A percentile compares a stretch with the other conserved stretches of the same genome.
Evolutionary conservation across 2,329 filamentous ascomycete species (phyloP).

Genomic region (Cercospora sp.): DNA sequence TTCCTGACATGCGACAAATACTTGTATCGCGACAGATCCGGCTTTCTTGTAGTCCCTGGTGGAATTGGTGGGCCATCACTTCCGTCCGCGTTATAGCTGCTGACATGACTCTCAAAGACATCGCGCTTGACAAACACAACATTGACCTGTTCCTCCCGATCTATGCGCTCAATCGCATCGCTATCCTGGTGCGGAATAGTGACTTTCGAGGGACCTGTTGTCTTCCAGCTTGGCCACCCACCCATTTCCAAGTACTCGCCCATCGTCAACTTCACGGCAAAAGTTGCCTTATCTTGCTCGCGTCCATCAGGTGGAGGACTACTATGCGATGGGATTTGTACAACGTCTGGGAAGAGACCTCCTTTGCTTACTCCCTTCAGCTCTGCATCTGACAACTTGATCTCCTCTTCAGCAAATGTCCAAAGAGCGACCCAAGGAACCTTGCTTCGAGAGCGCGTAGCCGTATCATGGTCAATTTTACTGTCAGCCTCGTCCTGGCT

Average conservation of each 20-base stretch:
- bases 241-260: not conserved
- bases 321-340: not conserved
- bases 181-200: not conserved
- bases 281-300: not conserved
- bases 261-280: not conserved
- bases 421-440: not conserved
- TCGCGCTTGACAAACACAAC: not conserved
- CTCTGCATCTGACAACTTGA: not conserved
- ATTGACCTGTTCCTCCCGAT: slow-evolving; percentile 1
- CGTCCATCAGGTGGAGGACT: not conserved
- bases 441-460: not conserved
- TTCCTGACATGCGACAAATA: not conserved
- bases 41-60: not conserved
- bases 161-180: not conserved
- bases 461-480: not conserved
- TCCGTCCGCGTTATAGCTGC: not conserved
- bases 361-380: not conserved
- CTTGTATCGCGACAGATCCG: not conserved
- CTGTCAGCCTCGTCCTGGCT: not conserved
- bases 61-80: not conserved
- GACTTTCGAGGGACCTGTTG: not conserved
- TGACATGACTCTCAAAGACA: not conserved
- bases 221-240: not conserved
- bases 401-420: not conserved
- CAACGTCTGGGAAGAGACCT: not conserved